Evolutionary conservation across 2,329 filamentous ascomycete genomes (phyloP).

Genomic region (Aureobasidium sp.): DNA sequence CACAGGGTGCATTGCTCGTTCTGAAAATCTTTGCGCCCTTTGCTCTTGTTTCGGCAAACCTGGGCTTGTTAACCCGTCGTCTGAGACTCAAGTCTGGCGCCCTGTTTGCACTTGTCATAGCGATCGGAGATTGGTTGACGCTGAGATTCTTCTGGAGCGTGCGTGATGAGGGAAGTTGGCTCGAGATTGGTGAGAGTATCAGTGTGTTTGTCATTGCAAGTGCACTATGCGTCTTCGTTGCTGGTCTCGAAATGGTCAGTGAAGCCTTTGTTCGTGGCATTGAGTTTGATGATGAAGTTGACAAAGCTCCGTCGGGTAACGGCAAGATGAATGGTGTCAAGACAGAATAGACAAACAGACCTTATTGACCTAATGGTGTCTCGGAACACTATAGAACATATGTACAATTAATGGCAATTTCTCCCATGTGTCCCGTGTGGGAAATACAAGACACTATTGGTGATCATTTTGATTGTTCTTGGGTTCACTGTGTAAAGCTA

Average conservation of each 20-base stretch:
- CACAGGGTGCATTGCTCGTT: slow-evolving; percentile 77
- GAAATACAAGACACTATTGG: not conserved
- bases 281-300: slow-evolving; percentile 46
- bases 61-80: slow-evolving; percentile 84
- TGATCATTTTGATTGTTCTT: not conserved
- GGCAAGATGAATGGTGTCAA: slow-evolving; percentile 5
- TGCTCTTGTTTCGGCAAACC: slow-evolving; percentile 80
- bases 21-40: slow-evolving; percentile 92
- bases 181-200: slow-evolving; percentile 96
- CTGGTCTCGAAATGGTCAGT: slow-evolving; percentile 76
- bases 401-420: not conserved
- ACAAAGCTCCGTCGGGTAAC: not conserved
- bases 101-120: slow-evolving; percentile 91
- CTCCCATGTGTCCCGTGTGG: not conserved
- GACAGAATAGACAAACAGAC: not conserved
- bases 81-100: slow-evolving; percentile 80
- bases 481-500: not conserved
- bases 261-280: slow-evolving; percentile 76
- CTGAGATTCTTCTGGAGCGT: slow-evolving; percentile 98
- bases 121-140: slow-evolving; percentile 82
- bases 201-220: slow-evolving; percentile 93
- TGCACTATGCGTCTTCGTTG: slow-evolving; percentile 82
- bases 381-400: not conserved
- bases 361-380: not conserved
- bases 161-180: slow-evolving; percentile 90